Base-by-base conservation (phyloP, 1,284 basidiomycete genomes). In the Schizophyllum amplum region DNA sequence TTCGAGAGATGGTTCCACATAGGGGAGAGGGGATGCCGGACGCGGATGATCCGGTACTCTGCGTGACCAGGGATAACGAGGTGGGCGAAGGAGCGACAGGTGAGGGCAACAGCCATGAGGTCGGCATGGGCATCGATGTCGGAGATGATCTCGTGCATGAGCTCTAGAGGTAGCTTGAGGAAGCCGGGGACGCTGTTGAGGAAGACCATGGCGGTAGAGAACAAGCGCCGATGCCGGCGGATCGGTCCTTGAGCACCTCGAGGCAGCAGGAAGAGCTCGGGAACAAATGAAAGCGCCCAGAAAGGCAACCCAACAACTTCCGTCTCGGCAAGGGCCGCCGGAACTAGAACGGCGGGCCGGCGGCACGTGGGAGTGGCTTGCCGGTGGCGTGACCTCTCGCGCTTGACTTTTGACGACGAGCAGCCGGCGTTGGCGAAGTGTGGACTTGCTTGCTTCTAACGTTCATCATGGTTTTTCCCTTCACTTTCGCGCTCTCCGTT, bases 401-500 rank as follows among this genome's bases (percentile, higher is more conserved):
- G 5, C 27, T 33, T 33, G 27, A 6, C 27, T 33, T 33, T 33
- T 33, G 27, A 33, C 27, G 27, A 6, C 27, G 27, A 33, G 27
- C n/a, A n/a, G 27, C 13, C 27, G 27, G 27, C 27, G 27, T 5
- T 13, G 27, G 13, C 27, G 13, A 33, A 13, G n/a, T n/a, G n/a
- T n/a, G n/a, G n/a, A n/a, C n/a, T n/a, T 23, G 6, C 47, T 49
- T 23, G 47, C n/a, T n/a, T n/a, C 47, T n/a, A n/a, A 49, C 47
- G 22, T 33, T n/a, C 47, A 23, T 49, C 57, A 81, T 83, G 79
- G 70, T 76, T 4, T 85, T 85, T 64, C 76, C 81, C 13, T 88
- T 88, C 67, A 85, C 84, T 52, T 88, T 88, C 72, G 78, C 68
- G 17, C 74, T 87, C 57, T 65, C 73, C 46, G 79, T 85, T 13